phyloP scores from a whole-genome alignment of 2,329 filamentous ascomycete species.

The Acarospora socialis region DNA sequence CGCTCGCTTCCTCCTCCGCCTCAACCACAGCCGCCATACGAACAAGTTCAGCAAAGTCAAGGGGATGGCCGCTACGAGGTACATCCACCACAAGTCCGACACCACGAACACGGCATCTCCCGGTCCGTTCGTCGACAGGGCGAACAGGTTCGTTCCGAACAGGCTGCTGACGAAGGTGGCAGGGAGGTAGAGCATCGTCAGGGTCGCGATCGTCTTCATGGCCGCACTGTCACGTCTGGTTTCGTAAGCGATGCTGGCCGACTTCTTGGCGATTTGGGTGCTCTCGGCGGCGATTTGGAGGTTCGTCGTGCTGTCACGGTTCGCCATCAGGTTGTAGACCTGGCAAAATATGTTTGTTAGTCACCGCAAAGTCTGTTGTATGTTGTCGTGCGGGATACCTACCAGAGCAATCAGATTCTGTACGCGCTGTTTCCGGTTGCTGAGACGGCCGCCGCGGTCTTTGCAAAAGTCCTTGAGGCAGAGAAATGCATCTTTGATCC shows the following conservation, averaged over 20 bases:
- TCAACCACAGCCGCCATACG: constrained; percentile 2
- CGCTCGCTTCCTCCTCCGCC: no score
- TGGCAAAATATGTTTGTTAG: no score
- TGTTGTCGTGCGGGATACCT: not conserved
- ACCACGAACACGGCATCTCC: constrained; percentile 1
- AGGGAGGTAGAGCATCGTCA: constrained; percentile 8
- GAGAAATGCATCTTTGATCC: constrained; percentile 4
- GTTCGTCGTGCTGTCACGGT: constrained; percentile 3
- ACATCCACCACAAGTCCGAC: constrained; percentile 7
- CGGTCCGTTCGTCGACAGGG: not conserved
- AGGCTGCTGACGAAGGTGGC: constrained; percentile 6
- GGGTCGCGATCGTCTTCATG: constrained; percentile 8
- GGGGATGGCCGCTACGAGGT: constrained; percentile 5
- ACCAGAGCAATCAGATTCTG: constrained; percentile 7
- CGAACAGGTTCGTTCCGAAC: constrained; percentile 4
- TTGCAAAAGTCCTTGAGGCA: constrained; percentile 6
- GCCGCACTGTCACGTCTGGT: constrained; percentile 7
- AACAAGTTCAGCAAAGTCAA: constrained; percentile 5
- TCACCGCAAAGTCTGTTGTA: no score
- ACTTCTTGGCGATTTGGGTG: no score
- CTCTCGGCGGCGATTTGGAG: no score
- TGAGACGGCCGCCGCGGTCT: constrained; percentile 4
- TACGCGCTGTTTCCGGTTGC: constrained; percentile 1
- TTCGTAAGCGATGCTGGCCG: constrained; percentile 5
- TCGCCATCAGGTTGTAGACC: no score